These are phyloP conservation scores for Elsinoe perseae DNA, from an alignment of 2,329 filamentous ascomycete species.

Conservation along the genomic window DNA sequence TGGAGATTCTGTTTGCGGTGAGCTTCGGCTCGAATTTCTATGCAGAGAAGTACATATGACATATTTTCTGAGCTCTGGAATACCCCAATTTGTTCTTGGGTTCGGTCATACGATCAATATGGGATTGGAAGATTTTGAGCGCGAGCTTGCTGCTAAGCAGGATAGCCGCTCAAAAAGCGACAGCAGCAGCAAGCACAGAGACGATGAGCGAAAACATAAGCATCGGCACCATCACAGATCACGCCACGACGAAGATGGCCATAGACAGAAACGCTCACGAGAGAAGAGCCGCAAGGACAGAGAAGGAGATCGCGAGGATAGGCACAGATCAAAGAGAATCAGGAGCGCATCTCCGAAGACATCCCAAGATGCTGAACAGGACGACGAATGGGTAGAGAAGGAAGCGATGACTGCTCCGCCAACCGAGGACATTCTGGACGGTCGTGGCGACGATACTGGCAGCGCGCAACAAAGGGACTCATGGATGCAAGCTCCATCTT, in stretches of 20 bases:
- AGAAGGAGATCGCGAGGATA: slow-evolving; percentile 35
- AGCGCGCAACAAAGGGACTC: slow-evolving; percentile 60
- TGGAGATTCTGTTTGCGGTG: neutral
- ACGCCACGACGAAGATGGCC: slow-evolving; percentile 33
- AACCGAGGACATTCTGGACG: slow-evolving; percentile 38
- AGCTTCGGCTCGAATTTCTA: neutral
- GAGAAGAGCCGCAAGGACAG: slow-evolving; percentile 44
- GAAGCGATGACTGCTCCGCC: slow-evolving; percentile 35
- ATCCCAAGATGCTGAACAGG: slow-evolving; percentile 35
- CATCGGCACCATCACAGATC: slow-evolving; percentile 34
- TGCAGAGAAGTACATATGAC: neutral
- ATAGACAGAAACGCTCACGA: slow-evolving; percentile 58
- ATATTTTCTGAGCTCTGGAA: neutral
- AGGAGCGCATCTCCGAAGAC: slow-evolving; percentile 28
- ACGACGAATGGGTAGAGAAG: slow-evolving; percentile 38
- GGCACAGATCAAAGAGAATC: slow-evolving; percentile 25
- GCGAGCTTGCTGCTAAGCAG: slow-evolving; percentile 60
- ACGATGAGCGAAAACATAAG: slow-evolving; percentile 32
- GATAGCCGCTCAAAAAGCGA: slow-evolving; percentile 44
- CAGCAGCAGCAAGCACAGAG: slow-evolving; percentile 36
- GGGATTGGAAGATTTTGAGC: slow-evolving; percentile 69
- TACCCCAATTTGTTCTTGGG: neutral
- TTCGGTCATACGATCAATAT: slow-evolving; percentile 30
- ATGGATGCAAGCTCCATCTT: slow-evolving; percentile 89
- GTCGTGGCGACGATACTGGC: slow-evolving; percentile 32